Evolutionary conservation across 2,329 filamentous ascomycete genomes (phyloP), one percentile per base, ranked within the genome.

Genomic region (Exophiala oligosperma): DNA sequence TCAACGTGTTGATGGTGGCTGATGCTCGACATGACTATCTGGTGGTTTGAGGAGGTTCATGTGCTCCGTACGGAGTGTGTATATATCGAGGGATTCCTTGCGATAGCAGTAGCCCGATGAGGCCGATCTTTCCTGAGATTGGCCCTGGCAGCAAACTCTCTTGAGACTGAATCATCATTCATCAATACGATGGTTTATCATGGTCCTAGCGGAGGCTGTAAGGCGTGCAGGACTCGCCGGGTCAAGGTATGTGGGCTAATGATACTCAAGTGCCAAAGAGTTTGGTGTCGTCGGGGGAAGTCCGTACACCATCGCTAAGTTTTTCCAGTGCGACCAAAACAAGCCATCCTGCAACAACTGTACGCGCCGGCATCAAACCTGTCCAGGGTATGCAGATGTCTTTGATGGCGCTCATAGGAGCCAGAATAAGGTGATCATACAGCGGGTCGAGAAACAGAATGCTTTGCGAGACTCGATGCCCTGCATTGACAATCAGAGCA

Each of bases 261-360:
- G 32, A 11, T 2, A 5, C 7, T 35, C 32, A 5, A 7, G 32
- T 35, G 11, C 11, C 8, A 9, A 9, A 8, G 32, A 11, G 11
- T 24, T 32, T 14, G 17, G 17, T 35, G 6, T 35, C 11, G 7
- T 35, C 7, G 8, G 32, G 32, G 7, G 2, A 11, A 35, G 40
- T 24, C 14, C 28, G 56, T 8, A 35, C 32, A 8, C 7, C 11
- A 35, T 35, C 32, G 32, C 32, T 9, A 35, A 35, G 17, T 17
- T 17, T 43, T 38, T 14, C 26, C 38, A 68, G 66, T 68, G 66
- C 59, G 64, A 66, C 46, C 59, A 63, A 57, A 52, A 46, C n/a
- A 55, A 58, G 53, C 66, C 66, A 23, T 41, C 56, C n/a, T 66
- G 64, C 47, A 56, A 58, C 53, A 77, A 64, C 14, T 66, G 64